Evolutionary conservation across 2,329 filamentous ascomycete genomes (phyloP).

Genomic region (Metarhizium robertsii): DNA sequence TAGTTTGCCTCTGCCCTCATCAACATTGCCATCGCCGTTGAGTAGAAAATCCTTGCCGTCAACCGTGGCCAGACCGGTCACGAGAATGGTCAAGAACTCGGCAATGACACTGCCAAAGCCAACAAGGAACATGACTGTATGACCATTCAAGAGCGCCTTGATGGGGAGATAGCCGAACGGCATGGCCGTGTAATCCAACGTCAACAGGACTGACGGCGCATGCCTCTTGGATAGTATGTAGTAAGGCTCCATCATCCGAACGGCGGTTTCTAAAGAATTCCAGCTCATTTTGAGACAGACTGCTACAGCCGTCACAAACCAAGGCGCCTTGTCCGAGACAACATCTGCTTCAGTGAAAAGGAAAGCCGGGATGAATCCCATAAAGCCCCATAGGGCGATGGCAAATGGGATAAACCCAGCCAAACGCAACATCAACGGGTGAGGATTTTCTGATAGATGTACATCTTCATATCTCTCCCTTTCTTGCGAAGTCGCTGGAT

Average conservation of each 20-base stretch:
- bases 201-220: slow-evolving; percentile 55
- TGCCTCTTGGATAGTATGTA: slow-evolving; percentile 59
- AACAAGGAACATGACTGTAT: slow-evolving; percentile 57
- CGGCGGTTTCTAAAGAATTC: slow-evolving; percentile 58
- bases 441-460: slow-evolving; percentile 49
- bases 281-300: slow-evolving; percentile 60
- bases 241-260: slow-evolving; percentile 68
- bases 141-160: slow-evolving; percentile 51
- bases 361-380: slow-evolving; percentile 48
- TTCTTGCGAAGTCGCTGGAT: slow-evolving; percentile 30
- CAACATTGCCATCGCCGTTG: slow-evolving; percentile 9
- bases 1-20: slow-evolving; percentile 11
- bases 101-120: slow-evolving; percentile 63
- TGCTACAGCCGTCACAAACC: slow-evolving; percentile 55
- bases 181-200: slow-evolving; percentile 64
- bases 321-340: slow-evolving; percentile 53
- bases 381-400: slow-evolving; percentile 44
- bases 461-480: slow-evolving; percentile 38
- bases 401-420: slow-evolving; percentile 53
- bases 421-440: slow-evolving; percentile 59
- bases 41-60: slow-evolving; percentile 51
- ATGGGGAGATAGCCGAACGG: slow-evolving; percentile 58
- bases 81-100: slow-evolving; percentile 63
- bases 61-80: slow-evolving; percentile 55
- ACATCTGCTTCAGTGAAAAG: slow-evolving; percentile 48